Conservation (phyloP, 306 rosid genomes). For the Dryas alaskensis region DNA sequence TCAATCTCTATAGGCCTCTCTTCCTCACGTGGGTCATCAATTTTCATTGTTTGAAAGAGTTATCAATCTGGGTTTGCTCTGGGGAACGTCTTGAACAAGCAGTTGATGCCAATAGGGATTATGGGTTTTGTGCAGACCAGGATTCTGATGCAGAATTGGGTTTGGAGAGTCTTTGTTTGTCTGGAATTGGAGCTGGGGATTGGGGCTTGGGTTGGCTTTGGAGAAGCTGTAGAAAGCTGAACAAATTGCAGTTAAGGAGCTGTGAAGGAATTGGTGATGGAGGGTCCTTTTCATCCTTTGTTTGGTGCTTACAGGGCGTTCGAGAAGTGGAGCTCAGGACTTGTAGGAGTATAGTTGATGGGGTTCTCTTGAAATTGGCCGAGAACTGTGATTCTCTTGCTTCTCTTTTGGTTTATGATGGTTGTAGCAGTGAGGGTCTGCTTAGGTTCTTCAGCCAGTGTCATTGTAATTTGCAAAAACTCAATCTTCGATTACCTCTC, state of each 20-base stretch:
- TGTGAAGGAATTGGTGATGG: constrained; percentile 79
- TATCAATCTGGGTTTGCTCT: constrained; percentile 39
- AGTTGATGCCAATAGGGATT: constrained; percentile 17
- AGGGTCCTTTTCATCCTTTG: constrained; percentile 57
- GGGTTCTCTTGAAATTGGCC: constrained; percentile 49
- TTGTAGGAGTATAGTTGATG: constrained; percentile 74
- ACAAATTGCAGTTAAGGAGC: constrained; percentile 45
- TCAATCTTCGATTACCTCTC: constrained; percentile 79
- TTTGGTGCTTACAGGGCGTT: constrained; percentile 48
- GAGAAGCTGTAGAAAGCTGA: constrained; percentile 61
- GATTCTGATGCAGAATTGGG: constrained; percentile 39
- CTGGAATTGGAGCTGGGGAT: constrained; percentile 59
- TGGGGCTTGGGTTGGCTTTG: constrained; percentile 68
- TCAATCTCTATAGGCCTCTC: constrained; percentile 61
- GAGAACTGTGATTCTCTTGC: constrained; percentile 49
- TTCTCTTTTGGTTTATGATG: constrained; percentile 76
- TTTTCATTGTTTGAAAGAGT: constrained; percentile 49
- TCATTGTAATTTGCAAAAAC: constrained; percentile 40
- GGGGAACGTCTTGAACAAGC: constrained; percentile 20
- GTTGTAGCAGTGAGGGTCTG: constrained; percentile 73
- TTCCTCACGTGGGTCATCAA: constrained; percentile 49
- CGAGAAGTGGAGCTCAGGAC: constrained; percentile 67
- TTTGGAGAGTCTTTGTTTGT: constrained; percentile 54
- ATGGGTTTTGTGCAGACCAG: constrained; percentile 30
- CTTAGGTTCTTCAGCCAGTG: constrained; percentile 46